Conservation (phyloP, 768 basidiomycete species). For the Tylopilus sp. region DNA sequence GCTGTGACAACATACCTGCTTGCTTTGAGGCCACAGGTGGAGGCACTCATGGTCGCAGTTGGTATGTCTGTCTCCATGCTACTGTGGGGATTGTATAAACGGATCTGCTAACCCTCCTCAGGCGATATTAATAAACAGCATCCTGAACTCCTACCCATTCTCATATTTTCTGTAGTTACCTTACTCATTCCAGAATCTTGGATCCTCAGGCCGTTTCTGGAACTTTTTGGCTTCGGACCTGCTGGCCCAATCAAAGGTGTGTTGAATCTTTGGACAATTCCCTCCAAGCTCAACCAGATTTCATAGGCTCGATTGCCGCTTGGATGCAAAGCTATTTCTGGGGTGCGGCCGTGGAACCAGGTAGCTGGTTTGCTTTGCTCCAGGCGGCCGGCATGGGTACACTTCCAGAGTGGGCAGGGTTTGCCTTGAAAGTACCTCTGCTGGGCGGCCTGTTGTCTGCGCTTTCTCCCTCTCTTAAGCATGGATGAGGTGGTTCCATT, state of each 20-base stretch:
- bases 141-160: too few relatives aligned
- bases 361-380: too few relatives aligned
- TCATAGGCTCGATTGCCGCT: constrained; percentile 12
- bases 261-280: rapidly evolving
- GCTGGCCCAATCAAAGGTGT: constrained; percentile 11
- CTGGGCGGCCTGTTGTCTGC: too few relatives aligned
- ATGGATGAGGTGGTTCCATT: too few relatives aligned
- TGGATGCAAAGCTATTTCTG: background rate
- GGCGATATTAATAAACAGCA: constrained; percentile 17
- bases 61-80: too few relatives aligned
- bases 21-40: constrained; percentile 4
- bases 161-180: background rate
- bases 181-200: constrained; percentile 15
- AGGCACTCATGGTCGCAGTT: constrained; percentile 5
- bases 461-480: too few relatives aligned
- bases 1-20: background rate
- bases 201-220: constrained; percentile 10
- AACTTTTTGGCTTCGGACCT: constrained; percentile 16
- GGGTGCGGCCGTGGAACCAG: too few relatives aligned
- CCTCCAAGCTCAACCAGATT: background rate
- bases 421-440: too few relatives aligned
- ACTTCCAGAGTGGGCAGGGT: too few relatives aligned
- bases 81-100: too few relatives aligned
- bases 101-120: too few relatives aligned
- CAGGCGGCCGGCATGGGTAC: too few relatives aligned